Evolutionary conservation across 2,329 filamentous ascomycete genomes (phyloP).

Genomic region (Aspergillus sp.): DNA sequence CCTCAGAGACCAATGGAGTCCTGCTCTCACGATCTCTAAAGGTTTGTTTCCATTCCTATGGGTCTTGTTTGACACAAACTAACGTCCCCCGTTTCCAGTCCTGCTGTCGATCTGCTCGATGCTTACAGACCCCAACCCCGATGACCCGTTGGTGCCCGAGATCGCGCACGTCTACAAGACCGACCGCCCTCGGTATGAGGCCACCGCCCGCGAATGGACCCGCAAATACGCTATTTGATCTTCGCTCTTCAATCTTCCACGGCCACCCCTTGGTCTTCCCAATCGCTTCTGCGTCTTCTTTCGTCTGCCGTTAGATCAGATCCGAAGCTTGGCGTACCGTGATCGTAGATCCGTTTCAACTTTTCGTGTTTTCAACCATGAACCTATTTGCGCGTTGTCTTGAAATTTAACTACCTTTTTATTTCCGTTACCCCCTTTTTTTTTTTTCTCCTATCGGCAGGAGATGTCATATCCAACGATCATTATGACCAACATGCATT

Average conservation of each 20-base stretch:
- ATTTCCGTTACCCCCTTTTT: constrained; percentile 3
- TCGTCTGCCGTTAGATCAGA: constrained; percentile 34
- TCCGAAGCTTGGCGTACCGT: constrained; percentile 40
- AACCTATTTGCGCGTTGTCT: constrained; percentile 22
- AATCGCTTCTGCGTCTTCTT: constrained; percentile 26
- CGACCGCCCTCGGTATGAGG: constrained; percentile 91
- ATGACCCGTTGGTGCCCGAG: constrained; percentile 97
- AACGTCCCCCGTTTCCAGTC: constrained; percentile 54
- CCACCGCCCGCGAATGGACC: constrained; percentile 96
- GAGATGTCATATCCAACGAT: constrained; percentile 38
- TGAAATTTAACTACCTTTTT: constrained; percentile 17
- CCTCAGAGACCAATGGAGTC: constrained; percentile 98
- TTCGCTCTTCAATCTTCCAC: constrained; percentile 25
- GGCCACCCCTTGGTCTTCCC: constrained; percentile 26
- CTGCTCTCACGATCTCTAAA: constrained; percentile 97
- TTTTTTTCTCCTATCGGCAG: constrained; percentile 26
- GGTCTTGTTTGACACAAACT: background rate
- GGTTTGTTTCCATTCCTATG: constrained; percentile 53
- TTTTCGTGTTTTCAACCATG: constrained; percentile 22
- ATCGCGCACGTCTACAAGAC: constrained; percentile 99
- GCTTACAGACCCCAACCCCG: constrained; percentile 98
- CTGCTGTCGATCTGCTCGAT: constrained; percentile 99
- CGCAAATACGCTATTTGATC: constrained; percentile 94
- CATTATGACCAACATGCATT: constrained; percentile 41
- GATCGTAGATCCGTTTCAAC: constrained; percentile 35